Evolutionary conservation across 352 stramenopile genomes (phyloP), one percentile per base, ranked within the genome.

Genomic region (Globisporangium paddicum): DNA sequence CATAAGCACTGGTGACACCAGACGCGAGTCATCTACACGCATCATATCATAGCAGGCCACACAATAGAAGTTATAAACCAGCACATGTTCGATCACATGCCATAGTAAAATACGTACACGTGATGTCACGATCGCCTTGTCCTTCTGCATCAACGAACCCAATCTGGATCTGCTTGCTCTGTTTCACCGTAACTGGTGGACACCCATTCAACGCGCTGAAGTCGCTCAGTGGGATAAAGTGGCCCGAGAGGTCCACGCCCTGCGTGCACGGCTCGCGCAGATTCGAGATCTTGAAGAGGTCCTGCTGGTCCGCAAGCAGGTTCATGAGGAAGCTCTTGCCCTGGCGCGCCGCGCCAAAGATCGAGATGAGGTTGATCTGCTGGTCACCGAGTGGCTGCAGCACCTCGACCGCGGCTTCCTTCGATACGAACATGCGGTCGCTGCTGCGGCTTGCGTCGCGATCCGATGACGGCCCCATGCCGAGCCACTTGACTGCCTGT

Each of bases 311-410:
- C 21, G 86, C 82, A 52, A 95, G 71, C 42, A 95, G 62, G 49
- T 95, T 95, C 86, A 95, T 95, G 19, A 95, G 65, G 63, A 95
- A 95, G 18, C 76, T 89, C 58, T 95, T 95, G 54, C 86, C 85
- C 59, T 95, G 86, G 19, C 86, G 72, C 41, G 86, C 86, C 5
- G 86, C 86, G 13, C 86, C 86, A 50, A 95, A 95, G 64, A 95
- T 93, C 44, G 79, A 86, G 58, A 95, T 91, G 46, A 95, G 68
- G 63, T 95, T 95, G 37, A 95, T 76, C 5, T 61, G 66, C 41
- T 82, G 75, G 53, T 90, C 72, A 3, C 72, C 81, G 2, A 94
- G 55, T 14, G 85, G 81, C 50, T 72, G 53, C 18, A 94, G 64
- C 50, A 90, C 85, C n/a, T 80, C 63, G 9, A 50, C 59, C n/a